Evolutionary conservation across 495 filamentous ascomycete species (phyloP).

Genomic region (Jackrogersella multiformis): DNA sequence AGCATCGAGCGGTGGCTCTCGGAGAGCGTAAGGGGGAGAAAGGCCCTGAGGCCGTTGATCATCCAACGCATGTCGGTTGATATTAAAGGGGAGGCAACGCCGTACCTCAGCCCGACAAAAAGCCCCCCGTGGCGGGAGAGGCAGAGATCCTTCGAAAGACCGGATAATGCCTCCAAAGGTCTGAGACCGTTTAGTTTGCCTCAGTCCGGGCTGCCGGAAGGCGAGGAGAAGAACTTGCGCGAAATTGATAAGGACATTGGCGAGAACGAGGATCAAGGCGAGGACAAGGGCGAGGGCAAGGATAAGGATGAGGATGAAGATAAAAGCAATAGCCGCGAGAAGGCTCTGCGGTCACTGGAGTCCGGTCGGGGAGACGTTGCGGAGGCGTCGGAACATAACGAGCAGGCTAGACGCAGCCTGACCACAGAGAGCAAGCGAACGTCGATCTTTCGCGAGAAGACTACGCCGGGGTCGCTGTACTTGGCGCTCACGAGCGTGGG

Average conservation of each 20-base stretch:
- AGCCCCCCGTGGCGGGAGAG: slow-evolving; percentile 24
- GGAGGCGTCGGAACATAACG: not conserved
- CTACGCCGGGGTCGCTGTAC: slow-evolving; percentile 32
- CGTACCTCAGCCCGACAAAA: not conserved
- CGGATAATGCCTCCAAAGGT: slow-evolving; percentile 13
- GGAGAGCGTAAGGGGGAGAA: slow-evolving; percentile 27
- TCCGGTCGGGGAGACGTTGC: slow-evolving; percentile 13
- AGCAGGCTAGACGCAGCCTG: not conserved
- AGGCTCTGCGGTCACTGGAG: slow-evolving; percentile 12
- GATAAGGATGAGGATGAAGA: not conserved
- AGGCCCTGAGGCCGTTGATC: slow-evolving; percentile 5
- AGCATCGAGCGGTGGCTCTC: slow-evolving; percentile 31
- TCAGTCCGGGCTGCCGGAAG: slow-evolving; percentile 18
- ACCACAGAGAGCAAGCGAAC: slow-evolving; percentile 13
- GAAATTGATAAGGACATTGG: slow-evolving; percentile 3
- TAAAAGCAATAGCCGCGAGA: not conserved
- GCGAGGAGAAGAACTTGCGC: slow-evolving; percentile 3
- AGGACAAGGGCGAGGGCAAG: not conserved
- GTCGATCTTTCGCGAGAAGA: slow-evolving; percentile 33
- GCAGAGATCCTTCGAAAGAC: slow-evolving; percentile 31
- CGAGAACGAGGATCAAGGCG: not conserved
- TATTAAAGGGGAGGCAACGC: not conserved
- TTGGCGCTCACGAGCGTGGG: slow-evolving; percentile 26
- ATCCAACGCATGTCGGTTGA: slow-evolving; percentile 7
- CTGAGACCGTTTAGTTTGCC: slow-evolving; percentile 29